These are phyloP conservation scores for Plectranthus barbatus DNA, from an alignment of 257 asterid genomes.

Conservation along the genomic window DNA sequence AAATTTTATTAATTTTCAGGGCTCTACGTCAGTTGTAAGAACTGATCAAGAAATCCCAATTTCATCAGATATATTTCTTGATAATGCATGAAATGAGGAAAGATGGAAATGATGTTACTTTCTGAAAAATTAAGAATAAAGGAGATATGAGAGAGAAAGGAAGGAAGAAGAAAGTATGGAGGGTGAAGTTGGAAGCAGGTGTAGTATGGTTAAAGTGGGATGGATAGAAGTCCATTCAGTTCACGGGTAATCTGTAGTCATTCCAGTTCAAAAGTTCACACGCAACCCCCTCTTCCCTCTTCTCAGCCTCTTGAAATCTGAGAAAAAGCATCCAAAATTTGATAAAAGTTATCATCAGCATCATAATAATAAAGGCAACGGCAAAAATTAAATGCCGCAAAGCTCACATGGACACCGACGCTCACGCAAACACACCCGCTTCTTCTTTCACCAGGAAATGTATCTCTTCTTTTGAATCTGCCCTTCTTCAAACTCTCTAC, in stretches of 20 bases:
- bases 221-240: background rate
- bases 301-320: constrained; percentile 24
- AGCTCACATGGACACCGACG: constrained; percentile 8
- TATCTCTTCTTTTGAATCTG: constrained; percentile 20
- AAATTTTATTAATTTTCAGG: background rate
- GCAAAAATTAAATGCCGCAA: constrained; percentile 24
- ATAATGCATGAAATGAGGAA: background rate
- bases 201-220: constrained; percentile 54
- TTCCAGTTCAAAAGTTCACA: constrained; percentile 76
- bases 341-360: constrained; percentile 2
- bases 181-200: constrained; percentile 26
- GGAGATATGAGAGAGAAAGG: background rate
- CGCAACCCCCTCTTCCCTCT: constrained; percentile 21
- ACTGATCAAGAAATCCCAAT: background rate
- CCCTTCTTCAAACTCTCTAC: constrained; percentile 12
- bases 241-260: constrained; percentile 15
- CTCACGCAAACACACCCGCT: background rate
- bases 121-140: background rate
- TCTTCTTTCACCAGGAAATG: constrained; percentile 1
- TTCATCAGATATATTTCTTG: background rate
- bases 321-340: background rate
- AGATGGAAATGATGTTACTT: background rate
- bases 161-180: background rate
- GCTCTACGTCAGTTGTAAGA: background rate
- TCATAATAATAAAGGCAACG: background rate